Base-by-base conservation (phyloP, 345 rosid species). In the Citrus australasica region DNA sequence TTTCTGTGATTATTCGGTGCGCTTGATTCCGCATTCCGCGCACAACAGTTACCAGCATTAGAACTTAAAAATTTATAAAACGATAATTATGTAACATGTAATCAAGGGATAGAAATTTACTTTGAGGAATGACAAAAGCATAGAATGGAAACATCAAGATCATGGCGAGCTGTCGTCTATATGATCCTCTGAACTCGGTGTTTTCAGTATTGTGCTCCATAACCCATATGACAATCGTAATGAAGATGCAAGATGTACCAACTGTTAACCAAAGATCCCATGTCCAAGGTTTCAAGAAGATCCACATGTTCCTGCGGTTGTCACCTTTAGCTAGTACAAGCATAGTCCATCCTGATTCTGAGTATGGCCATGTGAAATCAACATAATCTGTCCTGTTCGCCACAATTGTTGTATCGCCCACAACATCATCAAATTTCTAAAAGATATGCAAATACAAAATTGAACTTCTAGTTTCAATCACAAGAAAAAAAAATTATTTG, bases 331-430 rank as follows among this genome's bases (percentile, higher is more conserved):
- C 63, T 6, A 66, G 51, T 2, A 76, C 85, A 1, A 83, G 19
- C 82, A 83, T 83, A 2, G 74, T 30, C 7, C 79, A 33, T 13
- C 85, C 82, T 32, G 85, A 48, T 35, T 83, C 85, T 6, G 82
- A 28, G 40, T 79, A 79, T 7, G 82, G 85, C 67, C 79, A 25
- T 25, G 82, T 79, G 66, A 76, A 83, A 14, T 83, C 85, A 2
- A 79, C 80, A 2, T 30, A 48, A 22, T 17, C 0, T 19, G 83
- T 75, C 32, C 85, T 61, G 19, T 67, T 67, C 5, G 78, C 74
- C 17, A 79, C 62, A 38, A 79, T 83, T 1, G 81, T 61, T 63
- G 21, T 38, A 25, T 79, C 85, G 35, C 83, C 85, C n/a, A 83
- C 85, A 58, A 79, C 85, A 2, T 76, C 81, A 62, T 83, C 81